Evolutionary conservation across 2,329 filamentous ascomycete genomes (phyloP), one percentile per base, ranked within the genome.

Genomic region (Dothistroma septosporum): DNA sequence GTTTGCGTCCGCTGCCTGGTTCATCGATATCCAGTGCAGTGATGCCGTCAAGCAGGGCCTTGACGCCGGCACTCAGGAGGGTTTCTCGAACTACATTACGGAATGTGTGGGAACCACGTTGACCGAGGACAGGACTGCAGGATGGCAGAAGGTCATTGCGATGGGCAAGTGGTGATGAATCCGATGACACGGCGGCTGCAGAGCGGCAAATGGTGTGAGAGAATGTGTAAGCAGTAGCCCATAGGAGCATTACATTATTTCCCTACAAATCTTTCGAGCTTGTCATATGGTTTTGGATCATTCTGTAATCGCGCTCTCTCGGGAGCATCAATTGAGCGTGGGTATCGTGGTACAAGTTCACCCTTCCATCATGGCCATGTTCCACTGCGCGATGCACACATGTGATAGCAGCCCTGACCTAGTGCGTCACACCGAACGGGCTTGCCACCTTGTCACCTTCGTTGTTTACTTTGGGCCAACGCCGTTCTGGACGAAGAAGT

Each of bases 1-100:
- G 55, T 88, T 87, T 69, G 85, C 77, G 0, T 82, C 78, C 14
- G 86, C 80, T 2, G 82, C 83, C 8, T 88, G 86, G 86, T 88
- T 83, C 68, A 69, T 87, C 54, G 79, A 72, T 12, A 82, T 77
- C 0, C 77, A 86, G 70, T 88, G 86, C 69, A 69, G 65, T 0
- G 67, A 69, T 0, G 72, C 68, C n/a, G 76, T 83, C 28, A 73
- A 79, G 56, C 46, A 68, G 2, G 77, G 73, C 2, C 69, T 88
- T 57, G 75, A 76, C 57, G 68, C 68, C n/a, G 82, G 80, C 0
- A 77, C 76, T 0, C 68, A 79, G 66, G 74, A 71, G 0, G 85
- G 83, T 0, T 87, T 80, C 76, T 63, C 76, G 59, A 73, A 69
- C 22, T 88, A 85, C 72, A 72, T 87, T 62, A 79, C 70, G 4